Evolutionary conservation across 2,329 filamentous ascomycete genomes (phyloP).

Genomic region (Cadophora gregata): DNA sequence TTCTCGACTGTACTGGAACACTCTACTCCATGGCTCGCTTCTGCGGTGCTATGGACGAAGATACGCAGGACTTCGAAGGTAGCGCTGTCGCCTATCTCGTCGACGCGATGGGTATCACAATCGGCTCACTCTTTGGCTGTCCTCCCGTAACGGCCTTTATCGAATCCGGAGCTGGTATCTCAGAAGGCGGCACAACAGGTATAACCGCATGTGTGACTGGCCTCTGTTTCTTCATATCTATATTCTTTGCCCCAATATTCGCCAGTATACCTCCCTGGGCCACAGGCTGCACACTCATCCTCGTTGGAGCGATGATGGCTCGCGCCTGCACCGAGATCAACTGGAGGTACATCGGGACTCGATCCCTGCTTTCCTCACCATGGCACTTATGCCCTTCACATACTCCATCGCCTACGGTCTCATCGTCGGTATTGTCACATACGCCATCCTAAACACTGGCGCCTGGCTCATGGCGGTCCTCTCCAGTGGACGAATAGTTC

Average conservation of each 20-base stretch:
- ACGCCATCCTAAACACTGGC: slow-evolving; percentile 75
- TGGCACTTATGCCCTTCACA: slow-evolving; percentile 87
- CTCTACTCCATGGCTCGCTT: slow-evolving; percentile 91
- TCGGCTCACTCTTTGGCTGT: slow-evolving; percentile 77
- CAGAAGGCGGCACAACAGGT: slow-evolving; percentile 84
- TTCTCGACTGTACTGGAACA: slow-evolving; percentile 85
- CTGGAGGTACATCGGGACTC: slow-evolving; percentile 88
- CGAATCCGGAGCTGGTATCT: slow-evolving; percentile 88
- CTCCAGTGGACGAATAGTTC: slow-evolving; percentile 73
- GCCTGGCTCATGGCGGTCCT: slow-evolving; percentile 72
- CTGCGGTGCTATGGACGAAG: slow-evolving; percentile 78
- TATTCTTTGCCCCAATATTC: slow-evolving; percentile 92
- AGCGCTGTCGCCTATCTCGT: slow-evolving; percentile 84
- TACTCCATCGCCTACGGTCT: slow-evolving; percentile 89
- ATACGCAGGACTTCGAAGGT: slow-evolving; percentile 86
- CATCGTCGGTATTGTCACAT: slow-evolving; percentile 78
- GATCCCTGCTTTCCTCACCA: slow-evolving; percentile 82
- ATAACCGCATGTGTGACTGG: slow-evolving; percentile 82
- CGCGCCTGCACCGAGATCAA: slow-evolving; percentile 82
- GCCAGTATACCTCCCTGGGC: slow-evolving; percentile 90
- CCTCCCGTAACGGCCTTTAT: slow-evolving; percentile 87
- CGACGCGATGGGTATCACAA: slow-evolving; percentile 79
- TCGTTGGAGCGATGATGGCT: slow-evolving; percentile 89
- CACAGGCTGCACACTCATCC: slow-evolving; percentile 84
- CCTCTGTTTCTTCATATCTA: slow-evolving; percentile 82